Evolutionary conservation across 352 stramenopile genomes (phyloP), one percentile per base, ranked within the genome.

Genomic region (Globisporangium irregulare): DNA sequence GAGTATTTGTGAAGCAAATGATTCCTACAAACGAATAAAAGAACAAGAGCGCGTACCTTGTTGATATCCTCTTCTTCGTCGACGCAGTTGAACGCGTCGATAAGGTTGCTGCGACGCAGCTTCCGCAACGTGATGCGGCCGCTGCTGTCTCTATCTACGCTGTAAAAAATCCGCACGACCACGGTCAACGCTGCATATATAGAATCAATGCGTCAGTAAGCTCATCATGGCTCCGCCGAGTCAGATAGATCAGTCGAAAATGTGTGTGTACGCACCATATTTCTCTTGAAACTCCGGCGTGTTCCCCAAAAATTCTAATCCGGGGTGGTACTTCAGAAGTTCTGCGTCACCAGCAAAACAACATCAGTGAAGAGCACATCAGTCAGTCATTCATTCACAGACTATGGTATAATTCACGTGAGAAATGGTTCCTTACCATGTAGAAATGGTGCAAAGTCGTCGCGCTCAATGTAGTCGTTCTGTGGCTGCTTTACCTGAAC

Each of bases 31-130:
- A 32, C n/a, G 22, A 27, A 32, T 4, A 65, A 15, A 61, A 20
- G 43, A 22, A 22, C 27, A 43, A 10, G 18, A 38, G 12, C 14
- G 27, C 15, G 36, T 56, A 99, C 97, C 84, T 99, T 98, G 84
- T 99, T 99, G 75, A 99, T 99, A 77, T 99, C 98, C 82, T 99
- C 97, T 76, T 99, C 97, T 80, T 99, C 95, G 74, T 99, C 98
- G 3, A 99, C 96, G 56, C 89, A 88, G 71, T 97, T 94, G 84
- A 99, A 99, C 50, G 96, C 93, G 54, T 92, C 86, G 32, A 99
- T 82, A 9, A 99, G 73, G 78, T 99, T 98, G 63, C 90, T 98
- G 59, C 91, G 89, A 51, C 96, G 82, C 34, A 99, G 75, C 74
- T 99, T 98, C 38, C 97, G 87, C 41, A 96, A 74, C 27, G 96